Evolutionary conservation across 169 alveolate species (phyloP), one percentile per base, ranked within the genome.

Genomic region (Plasmodium gonderi): DNA sequence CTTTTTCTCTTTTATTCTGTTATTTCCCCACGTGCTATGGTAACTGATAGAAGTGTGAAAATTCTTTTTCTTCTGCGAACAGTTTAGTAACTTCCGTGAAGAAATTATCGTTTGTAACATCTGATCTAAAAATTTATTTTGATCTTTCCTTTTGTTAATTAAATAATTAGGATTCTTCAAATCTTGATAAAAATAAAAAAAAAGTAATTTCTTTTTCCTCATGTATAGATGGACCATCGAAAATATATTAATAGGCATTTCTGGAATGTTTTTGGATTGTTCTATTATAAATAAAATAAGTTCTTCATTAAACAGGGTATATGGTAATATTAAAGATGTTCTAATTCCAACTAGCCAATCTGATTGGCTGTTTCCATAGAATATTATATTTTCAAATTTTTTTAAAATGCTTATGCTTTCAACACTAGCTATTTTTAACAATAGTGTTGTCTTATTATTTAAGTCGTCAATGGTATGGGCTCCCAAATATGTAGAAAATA

Each of bases 291-390:
- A 74, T 38, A 47, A 29, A 60, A 95, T 36, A 44, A 85, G 83
- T 44, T 91, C 91, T 6, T 85, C 83, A 60, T 49, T 67, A 76
- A 91, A 76, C 33, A 79, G 44, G 23, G 94, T 91, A 72, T 92
- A 51, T 9, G 97, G 97, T 74, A 95, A 81, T 11, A 95, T 82
- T 31, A 95, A 42, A 26, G 97, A 95, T 14, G 97, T 95, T 14
- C 97, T 78, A 4, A 96, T 96, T 14, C 96, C 97, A 14, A 95
- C 97, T 91, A 95, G 72, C 93, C 91, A 75, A 77, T 95, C 97
- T 4, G 96, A 95, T 33, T 94, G 95, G 2, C 92, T 80, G 74
- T 95, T 95, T 0, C 97, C 97, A 85, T 95, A 95, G n/a, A 94
- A 91, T 8, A 92, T 80, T 1, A 95, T 90, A 67, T 92, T 95